phyloP scores from a whole-genome alignment of 1,139 yeast genomes.

The Hansenula lynferdii region DNA sequence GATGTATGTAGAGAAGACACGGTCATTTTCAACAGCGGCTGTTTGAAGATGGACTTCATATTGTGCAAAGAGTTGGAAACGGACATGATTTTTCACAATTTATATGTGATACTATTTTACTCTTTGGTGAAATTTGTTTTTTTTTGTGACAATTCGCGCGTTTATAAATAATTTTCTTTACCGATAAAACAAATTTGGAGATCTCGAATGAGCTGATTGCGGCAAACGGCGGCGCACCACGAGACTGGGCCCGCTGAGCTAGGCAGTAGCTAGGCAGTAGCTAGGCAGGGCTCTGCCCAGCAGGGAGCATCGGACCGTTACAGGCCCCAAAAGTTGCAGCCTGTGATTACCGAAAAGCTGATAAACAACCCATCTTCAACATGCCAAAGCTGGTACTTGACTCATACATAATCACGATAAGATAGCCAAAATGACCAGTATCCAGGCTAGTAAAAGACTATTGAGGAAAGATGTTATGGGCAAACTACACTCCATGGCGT shows the following conservation, averaged over 20 bases:
- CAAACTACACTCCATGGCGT: constrained; percentile 2
- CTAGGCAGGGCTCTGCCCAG: neutral
- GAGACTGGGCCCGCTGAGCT: neutral
- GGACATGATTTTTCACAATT: too few species aligned
- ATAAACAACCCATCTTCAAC: too few species aligned
- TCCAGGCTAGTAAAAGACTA: neutral
- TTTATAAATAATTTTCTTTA: neutral
- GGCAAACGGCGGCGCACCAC: neutral
- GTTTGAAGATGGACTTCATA: constrained; percentile 4
- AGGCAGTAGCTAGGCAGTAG: neutral
- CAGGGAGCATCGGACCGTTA: neutral
- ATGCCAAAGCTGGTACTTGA: too few species aligned
- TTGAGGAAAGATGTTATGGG: constrained; percentile 6
- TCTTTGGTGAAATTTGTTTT: neutral
- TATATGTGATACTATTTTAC: too few species aligned
- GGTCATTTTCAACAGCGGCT: constrained; percentile 1
- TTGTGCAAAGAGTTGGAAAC: neutral
- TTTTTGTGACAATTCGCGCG: neutral
- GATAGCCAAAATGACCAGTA: neutral
- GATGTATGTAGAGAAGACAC: constrained; percentile 3
- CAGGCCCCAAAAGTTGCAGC: neutral
- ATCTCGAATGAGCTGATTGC: neutral
- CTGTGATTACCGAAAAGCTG: too few species aligned
- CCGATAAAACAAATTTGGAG: neutral
- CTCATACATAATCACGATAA: too few species aligned